Conservation (phyloP, 345 rosid genomes). For the Linum tenue region DNA sequence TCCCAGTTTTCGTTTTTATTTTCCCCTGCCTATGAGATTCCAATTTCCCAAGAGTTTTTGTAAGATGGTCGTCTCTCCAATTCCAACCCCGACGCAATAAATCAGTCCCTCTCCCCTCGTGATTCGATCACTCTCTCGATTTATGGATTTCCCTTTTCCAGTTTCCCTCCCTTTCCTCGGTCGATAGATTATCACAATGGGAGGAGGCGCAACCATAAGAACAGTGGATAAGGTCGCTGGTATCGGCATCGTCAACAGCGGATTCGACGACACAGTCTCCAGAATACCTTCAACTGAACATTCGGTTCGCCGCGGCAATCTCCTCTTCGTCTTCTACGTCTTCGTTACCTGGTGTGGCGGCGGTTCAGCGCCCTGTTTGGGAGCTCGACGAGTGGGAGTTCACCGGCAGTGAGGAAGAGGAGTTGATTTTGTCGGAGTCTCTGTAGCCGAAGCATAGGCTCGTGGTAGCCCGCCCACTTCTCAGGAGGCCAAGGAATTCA, state of each 20-base stretch:
- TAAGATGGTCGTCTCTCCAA: too few relatives aligned
- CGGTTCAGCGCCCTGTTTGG: conserved; percentile 35
- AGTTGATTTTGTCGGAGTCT: neutral
- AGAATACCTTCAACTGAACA: conserved; percentile 28
- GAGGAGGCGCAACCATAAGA: too few relatives aligned
- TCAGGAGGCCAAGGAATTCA: conserved; percentile 57
- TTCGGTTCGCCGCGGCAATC: conserved; percentile 28
- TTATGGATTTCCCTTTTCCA: too few relatives aligned
- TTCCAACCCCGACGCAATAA: too few relatives aligned
- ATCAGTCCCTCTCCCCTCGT: too few relatives aligned
- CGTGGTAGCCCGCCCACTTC: conserved; percentile 47
- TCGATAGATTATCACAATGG: conserved; percentile 29
- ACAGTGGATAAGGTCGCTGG: conserved; percentile 30
- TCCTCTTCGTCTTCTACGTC: conserved; percentile 14
- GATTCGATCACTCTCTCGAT: too few relatives aligned
- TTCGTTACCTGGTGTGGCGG: too few relatives aligned
- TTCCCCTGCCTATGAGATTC: too few relatives aligned
- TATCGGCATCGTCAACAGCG: conserved; percentile 37
- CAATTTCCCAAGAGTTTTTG: too few relatives aligned
- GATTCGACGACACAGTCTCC: conserved; percentile 30
- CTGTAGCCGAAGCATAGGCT: conserved; percentile 38
- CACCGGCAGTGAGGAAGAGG: conserved; percentile 30
- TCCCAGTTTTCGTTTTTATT: too few relatives aligned
- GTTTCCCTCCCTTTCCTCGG: too few relatives aligned
- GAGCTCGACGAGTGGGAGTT: conserved; percentile 61